Evolutionary conservation across 306 rosid genomes (phyloP), one percentile per base, ranked within the genome.

Genomic region (Vicia villosa): DNA sequence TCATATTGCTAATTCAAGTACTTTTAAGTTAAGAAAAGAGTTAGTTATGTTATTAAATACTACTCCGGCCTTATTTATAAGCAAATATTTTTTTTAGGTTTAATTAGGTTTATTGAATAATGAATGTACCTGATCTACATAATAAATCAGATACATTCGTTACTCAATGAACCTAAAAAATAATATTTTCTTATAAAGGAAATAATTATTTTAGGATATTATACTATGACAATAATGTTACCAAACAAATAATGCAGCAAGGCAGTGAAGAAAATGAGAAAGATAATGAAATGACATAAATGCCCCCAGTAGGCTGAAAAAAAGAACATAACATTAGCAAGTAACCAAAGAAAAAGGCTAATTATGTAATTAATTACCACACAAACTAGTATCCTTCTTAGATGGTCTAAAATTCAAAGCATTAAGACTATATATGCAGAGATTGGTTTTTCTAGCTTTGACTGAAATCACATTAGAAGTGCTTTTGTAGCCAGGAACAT

Each of bases 401-500:
- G 86, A 46, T 47, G 98, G 98, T 88, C 89, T 94, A 86, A 85
- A 94, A 63, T 73, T 94, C 72, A 94, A 76, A 41, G 98, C 88
- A 64, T 69, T 88, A 12, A 94, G 63, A 80, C 95, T 90, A 80
- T 94, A 94, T 63, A 94, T 85, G 89, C 98, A 94, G 67, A 90
- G 83, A 75, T 90, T 94, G 42, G 87, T 79, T 62, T 58, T 63
- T 72, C 80, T 90, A 49, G 94, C 91, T 81, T 94, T 94, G 79
- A 94, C 74, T 19, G 87, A 66, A 2, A 90, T 88, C 46, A 84
- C 83, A 81, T 89, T 85, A n/a, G 98, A 80, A 22, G 98, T 94
- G 54, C 68, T 84, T 80, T 21, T 86, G 81, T 81, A 85, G 26
- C 97, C 96, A 72, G 98, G 98, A 79, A 88, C 85, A 85, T 94